phyloP scores from a whole-genome alignment of 2,329 filamentous ascomycete genomes.

The Colletotrichum caudatum region DNA sequence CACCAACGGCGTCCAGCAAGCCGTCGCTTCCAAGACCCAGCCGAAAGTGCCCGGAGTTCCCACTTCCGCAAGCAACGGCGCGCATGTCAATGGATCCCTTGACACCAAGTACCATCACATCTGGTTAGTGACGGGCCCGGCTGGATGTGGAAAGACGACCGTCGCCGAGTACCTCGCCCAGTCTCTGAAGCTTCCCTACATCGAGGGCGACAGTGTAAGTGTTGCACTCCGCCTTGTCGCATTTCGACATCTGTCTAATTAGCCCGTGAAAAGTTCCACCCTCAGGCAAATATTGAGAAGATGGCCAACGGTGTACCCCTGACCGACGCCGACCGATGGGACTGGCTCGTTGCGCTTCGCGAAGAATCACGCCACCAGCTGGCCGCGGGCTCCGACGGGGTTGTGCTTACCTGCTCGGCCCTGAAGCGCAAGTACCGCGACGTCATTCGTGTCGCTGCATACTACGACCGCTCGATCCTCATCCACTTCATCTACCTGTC shows the following conservation, averaged over 20 bases:
- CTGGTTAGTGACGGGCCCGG: constrained; percentile 83
- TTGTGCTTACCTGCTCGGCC: constrained; percentile 96
- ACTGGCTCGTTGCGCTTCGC: constrained; percentile 88
- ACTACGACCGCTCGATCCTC: constrained; percentile 77
- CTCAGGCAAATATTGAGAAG: constrained; percentile 85
- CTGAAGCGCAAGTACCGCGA: constrained; percentile 98
- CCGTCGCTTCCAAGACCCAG: constrained; percentile 47
- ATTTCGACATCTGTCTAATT: constrained; percentile 43
- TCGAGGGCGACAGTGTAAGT: constrained; percentile 83
- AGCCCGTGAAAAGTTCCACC: constrained; percentile 71
- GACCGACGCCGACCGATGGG: constrained; percentile 95
- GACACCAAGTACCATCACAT: constrained; percentile 71
- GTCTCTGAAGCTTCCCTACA: constrained; percentile 74
- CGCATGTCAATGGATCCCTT: constrained; percentile 48
- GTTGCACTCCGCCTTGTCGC: constrained; percentile 1
- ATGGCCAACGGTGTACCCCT: constrained; percentile 88
- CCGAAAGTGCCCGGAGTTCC: constrained; percentile 31
- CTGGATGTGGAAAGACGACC: constrained; percentile 84
- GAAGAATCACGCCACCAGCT: constrained; percentile 72
- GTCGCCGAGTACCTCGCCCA: constrained; percentile 75
- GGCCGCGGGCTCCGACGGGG: constrained; percentile 71
- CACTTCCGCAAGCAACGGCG: constrained; percentile 46
- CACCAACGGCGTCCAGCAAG: constrained; percentile 44
- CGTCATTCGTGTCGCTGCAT: constrained; percentile 83
- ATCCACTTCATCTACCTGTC: constrained; percentile 95